phyloP scores from a whole-genome alignment of 1,284 basidiomycete species.

The Singerocomus inundabilis region DNA sequence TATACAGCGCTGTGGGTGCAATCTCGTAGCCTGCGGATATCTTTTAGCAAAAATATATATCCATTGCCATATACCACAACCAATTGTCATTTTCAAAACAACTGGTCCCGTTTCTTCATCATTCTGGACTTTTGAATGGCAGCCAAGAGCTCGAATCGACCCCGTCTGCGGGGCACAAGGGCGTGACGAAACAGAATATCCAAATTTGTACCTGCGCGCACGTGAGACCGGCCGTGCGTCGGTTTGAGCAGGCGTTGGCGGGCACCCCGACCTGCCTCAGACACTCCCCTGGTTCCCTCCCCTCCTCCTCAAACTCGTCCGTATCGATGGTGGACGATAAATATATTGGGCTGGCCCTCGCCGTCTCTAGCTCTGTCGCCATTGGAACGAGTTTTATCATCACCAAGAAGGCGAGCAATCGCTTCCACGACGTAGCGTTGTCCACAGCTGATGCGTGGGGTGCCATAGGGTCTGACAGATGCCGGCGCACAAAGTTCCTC shows the following conservation, averaged over 20 bases:
- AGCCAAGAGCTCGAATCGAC: no score
- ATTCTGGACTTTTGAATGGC: not conserved
- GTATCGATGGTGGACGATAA: constrained; percentile 79
- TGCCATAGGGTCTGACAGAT: constrained; percentile 75
- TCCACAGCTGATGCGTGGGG: constrained; percentile 10
- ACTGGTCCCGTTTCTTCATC: no score
- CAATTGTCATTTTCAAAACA: no score
- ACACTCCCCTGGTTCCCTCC: constrained; percentile 2
- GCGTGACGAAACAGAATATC: not conserved
- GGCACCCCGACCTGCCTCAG: constrained; percentile 9
- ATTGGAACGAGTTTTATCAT: constrained; percentile 95
- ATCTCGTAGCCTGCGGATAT: no score
- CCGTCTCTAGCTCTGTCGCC: constrained; percentile 78
- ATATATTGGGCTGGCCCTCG: constrained; percentile 87
- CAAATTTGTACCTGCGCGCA: constrained; percentile 18
- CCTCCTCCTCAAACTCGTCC: constrained; percentile 1
- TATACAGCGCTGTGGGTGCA: no score
- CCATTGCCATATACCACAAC: no score
- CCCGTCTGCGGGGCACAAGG: no score
- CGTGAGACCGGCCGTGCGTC: constrained; percentile 15
- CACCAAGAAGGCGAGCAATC: constrained; percentile 81
- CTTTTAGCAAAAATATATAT: no score
- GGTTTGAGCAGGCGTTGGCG: constrained; percentile 1
- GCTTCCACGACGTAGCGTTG: constrained; percentile 1
- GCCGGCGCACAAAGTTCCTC: constrained; percentile 56